phyloP scores from a whole-genome alignment of 495 filamentous ascomycete species.

The Penicillium alfredii region DNA sequence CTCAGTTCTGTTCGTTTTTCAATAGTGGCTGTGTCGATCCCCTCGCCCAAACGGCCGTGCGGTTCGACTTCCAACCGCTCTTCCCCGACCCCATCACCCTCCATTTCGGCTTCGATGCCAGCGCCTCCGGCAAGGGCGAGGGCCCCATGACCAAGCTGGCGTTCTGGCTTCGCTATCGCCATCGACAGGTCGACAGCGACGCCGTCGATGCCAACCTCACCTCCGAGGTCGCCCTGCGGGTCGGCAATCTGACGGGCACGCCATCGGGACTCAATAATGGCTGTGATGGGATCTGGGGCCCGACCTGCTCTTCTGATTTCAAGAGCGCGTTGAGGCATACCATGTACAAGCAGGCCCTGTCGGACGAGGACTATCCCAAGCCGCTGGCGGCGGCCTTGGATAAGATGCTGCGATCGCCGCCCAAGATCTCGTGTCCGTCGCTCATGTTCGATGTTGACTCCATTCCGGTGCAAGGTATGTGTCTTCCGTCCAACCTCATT shows the following conservation, averaged over 20 bases:
- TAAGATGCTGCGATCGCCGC: constrained; percentile 22
- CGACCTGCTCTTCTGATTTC: constrained; percentile 30
- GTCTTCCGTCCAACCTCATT: background rate
- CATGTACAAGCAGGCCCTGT: constrained; percentile 26
- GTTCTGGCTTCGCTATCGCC: constrained; percentile 38
- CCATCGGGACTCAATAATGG: constrained; percentile 34
- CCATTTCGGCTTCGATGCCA: constrained; percentile 39
- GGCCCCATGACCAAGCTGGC: constrained; percentile 37
- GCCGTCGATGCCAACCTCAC: constrained; percentile 35
- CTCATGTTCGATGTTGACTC: constrained; percentile 32
- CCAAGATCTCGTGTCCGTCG: constrained; percentile 26
- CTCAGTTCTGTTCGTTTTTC: constrained; percentile 39
- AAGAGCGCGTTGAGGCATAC: constrained; percentile 22
- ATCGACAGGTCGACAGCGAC: constrained; percentile 25
- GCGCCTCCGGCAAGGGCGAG: constrained; percentile 26
- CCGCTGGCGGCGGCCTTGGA: constrained; percentile 30
- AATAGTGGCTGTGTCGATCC: constrained; percentile 38
- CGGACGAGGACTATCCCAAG: constrained; percentile 24
- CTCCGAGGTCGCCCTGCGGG: constrained; percentile 35
- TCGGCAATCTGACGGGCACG: constrained; percentile 37
- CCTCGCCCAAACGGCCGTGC: constrained; percentile 37
- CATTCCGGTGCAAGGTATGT: constrained; percentile 36
- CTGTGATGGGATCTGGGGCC: constrained; percentile 40
- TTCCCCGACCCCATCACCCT: constrained; percentile 34
- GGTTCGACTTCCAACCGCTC: constrained; percentile 34